Evolutionary conservation across 768 basidiomycete species (phyloP), one percentile per base, ranked within the genome.

Genomic region (Russula olivacea): DNA sequence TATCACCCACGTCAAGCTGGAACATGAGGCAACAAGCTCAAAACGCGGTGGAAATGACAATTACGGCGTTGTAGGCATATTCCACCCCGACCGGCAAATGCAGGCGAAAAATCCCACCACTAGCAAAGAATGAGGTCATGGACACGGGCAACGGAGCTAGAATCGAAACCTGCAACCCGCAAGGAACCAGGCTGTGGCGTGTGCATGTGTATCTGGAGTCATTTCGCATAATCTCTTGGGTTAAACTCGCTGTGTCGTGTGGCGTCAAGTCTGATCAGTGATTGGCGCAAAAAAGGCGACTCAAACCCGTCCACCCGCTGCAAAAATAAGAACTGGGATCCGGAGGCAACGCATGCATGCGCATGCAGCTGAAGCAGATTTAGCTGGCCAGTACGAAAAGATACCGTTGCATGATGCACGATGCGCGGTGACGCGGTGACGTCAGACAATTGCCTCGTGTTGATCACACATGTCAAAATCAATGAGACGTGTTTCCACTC

Each of bases 1-100:
- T 40, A 61, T 61, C 60, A 61, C 9, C 43, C 53, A 55, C 34
- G 53, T 54, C 47, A 14, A 38, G 17, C 34, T 55, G 19, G 53
- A 60, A 61, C 60, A 61, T 9, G 60, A 61, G 53, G 60, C 60
- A 48, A 23, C 48, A 30, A 55, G 32, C 34, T 36, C 52, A 11
- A 61, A 36, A 53, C 59, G 12, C 34, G 19, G 19, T 11, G 19
- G 32, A 48, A 38, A 54, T 54, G 52, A 38, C 59, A 60, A 30
- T 6, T 30, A 53, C 28, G 38, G n/a, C 28, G 5, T 43, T 2
- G 28, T 9, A 45, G 25, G 38, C 38, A 47, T 41, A 32, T 36
- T 48, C 23, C 30, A 38, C 23, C 25, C 28, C 49, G 28, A 41
- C n/a, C 51, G 32, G 32, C 34, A 28, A 53, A 23, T 34, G 59